These are phyloP conservation scores for Kodamaea alishanica DNA, from an alignment of 1,139 yeast genomes.

Conservation along the genomic window DNA sequence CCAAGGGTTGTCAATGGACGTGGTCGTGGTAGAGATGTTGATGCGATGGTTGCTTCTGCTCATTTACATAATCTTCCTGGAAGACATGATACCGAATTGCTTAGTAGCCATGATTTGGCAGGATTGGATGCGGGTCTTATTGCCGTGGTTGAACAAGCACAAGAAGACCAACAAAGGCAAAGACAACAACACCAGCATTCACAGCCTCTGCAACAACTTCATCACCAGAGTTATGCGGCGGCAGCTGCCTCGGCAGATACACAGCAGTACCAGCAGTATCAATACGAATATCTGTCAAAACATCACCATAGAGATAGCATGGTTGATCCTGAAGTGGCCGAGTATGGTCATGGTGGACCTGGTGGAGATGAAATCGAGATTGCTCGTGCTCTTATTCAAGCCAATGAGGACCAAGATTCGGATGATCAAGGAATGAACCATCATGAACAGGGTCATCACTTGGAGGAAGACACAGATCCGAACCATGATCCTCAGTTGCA, in stretches of 20 bases:
- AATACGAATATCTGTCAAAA: slow-evolving; percentile 17
- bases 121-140: slow-evolving; percentile 53
- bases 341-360: slow-evolving; percentile 44
- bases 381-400: slow-evolving; percentile 63
- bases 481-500: slow-evolving; percentile 4
- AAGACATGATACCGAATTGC: slow-evolving; percentile 28
- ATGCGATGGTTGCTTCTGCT: slow-evolving; percentile 35
- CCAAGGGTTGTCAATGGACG: slow-evolving; percentile 13
- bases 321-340: slow-evolving; percentile 59
- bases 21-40: slow-evolving; percentile 29
- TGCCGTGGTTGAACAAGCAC: slow-evolving; percentile 68
- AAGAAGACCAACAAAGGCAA: slow-evolving; percentile 18
- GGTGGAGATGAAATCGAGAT: slow-evolving; percentile 59
- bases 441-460: slow-evolving; percentile 1
- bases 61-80: slow-evolving; percentile 33
- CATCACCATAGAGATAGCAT: slow-evolving; percentile 21
- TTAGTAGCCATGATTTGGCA: slow-evolving; percentile 37
- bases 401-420: slow-evolving; percentile 41
- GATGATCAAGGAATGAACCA: slow-evolving; percentile 6
- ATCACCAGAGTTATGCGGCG: slow-evolving; percentile 33
- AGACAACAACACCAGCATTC: slow-evolving; percentile 11
- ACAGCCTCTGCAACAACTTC: slow-evolving; percentile 6
- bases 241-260: slow-evolving; percentile 41
- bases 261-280: slow-evolving; percentile 21
- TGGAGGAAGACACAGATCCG: slow-evolving; percentile 1